Conservation (phyloP, 1,284 basidiomycete species). For the Mycena sp. region DNA sequence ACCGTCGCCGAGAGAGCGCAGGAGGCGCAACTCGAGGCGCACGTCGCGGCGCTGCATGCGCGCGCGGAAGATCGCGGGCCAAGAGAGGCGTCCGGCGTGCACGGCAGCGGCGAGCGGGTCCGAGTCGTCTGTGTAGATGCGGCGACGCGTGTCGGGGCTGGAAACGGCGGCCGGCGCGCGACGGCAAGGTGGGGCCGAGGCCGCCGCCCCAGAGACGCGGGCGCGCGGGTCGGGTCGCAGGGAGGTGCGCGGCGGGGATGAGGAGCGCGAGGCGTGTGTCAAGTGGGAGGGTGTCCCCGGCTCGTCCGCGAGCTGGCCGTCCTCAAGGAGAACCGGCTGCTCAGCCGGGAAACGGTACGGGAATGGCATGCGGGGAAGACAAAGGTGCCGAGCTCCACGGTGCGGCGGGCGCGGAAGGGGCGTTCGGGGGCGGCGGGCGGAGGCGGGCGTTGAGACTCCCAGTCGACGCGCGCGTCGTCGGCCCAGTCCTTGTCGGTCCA, state of each 20-base stretch:
- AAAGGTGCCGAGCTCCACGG: constrained; percentile 15
- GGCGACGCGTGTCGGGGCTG: constrained; percentile 34
- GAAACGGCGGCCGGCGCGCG: not conserved
- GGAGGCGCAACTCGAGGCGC: constrained; percentile 58
- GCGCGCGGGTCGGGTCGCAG: constrained; percentile 55
- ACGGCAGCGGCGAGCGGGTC: constrained; percentile 79
- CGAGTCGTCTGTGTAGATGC: constrained; percentile 79
- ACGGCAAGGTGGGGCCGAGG: constrained; percentile 42
- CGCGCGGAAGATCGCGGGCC: constrained; percentile 64
- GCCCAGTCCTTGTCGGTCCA: not conserved
- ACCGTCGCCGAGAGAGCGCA: constrained; percentile 58
- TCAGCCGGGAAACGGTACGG: constrained; percentile 19
- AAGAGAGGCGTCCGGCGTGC: constrained; percentile 68
- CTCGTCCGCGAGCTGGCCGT: no score
- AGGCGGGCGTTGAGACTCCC: not conserved
- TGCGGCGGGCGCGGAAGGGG: constrained; percentile 16
- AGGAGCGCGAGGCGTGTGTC: constrained; percentile 70
- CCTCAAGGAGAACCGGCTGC: no score
- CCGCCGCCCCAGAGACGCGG: constrained; percentile 76
- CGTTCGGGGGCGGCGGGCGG: constrained; percentile 24
- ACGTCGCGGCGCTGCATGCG: constrained; percentile 63
- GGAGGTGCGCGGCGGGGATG: constrained; percentile 68
- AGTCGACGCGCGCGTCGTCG: not conserved
- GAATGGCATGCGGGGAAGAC: constrained; percentile 25
- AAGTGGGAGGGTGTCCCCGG: constrained; percentile 43